These are phyloP conservation scores for Cladophialophora yegresii DNA, from an alignment of 2,329 filamentous ascomycete species.

Conservation along the genomic window DNA sequence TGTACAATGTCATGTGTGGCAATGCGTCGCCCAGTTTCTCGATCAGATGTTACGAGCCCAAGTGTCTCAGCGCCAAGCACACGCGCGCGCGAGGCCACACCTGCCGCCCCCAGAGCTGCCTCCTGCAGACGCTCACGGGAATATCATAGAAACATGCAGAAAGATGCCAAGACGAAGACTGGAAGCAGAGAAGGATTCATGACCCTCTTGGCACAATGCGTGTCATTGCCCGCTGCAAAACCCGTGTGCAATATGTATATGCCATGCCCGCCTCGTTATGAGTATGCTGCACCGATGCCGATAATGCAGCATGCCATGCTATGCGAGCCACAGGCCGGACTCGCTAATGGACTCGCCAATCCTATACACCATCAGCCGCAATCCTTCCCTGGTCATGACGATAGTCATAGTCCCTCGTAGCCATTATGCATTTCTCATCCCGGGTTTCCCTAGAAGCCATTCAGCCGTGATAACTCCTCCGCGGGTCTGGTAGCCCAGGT, in stretches of 20 bases:
- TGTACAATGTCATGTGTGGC: too few relatives aligned
- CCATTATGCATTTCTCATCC: neutral
- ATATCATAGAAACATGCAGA: neutral
- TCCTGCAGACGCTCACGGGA: neutral
- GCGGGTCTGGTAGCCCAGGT: constrained; percentile 25
- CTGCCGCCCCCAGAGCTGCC: neutral
- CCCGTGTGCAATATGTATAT: neutral
- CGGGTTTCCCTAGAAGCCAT: neutral
- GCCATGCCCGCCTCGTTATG: neutral
- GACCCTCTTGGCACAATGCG: neutral
- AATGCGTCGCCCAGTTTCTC: neutral
- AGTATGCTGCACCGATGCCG: neutral
- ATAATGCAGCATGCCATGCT: neutral
- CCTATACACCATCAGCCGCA: constrained; percentile 1
- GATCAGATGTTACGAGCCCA: neutral
- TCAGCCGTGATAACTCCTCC: constrained; percentile 31
- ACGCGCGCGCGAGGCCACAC: too few relatives aligned
- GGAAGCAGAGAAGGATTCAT: neutral
- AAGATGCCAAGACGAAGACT: neutral
- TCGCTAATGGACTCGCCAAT: neutral
- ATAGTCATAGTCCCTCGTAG: neutral
- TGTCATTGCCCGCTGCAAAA: neutral
- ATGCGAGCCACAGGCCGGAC: neutral
- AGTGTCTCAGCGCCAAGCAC: neutral
- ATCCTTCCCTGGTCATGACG: neutral